Evolutionary conservation across 129 eudicot species (phyloP).

Genomic region (Chrysanthemum lavandulifolium): DNA sequence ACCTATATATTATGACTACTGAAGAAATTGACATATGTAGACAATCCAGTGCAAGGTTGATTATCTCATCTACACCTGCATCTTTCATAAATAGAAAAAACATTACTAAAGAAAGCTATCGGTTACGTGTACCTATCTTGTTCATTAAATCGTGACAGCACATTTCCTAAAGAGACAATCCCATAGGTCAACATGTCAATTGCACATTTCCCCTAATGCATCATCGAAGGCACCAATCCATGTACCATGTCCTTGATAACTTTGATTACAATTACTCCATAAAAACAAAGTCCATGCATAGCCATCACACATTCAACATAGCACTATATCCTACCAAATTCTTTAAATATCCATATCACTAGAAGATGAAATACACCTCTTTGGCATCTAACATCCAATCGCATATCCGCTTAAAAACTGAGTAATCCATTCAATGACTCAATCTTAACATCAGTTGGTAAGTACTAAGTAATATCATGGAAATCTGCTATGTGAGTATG

Average conservation of each 20-base stretch:
- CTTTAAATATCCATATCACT: neutral
- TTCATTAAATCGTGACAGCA: neutral
- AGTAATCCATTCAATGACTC: constrained; percentile 15
- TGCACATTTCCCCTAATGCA: constrained; percentile 12
- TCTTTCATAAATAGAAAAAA: constrained; percentile 4
- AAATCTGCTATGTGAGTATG: neutral
- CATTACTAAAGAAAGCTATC: constrained; percentile 5
- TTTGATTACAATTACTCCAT: neutral
- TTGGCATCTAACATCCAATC: neutral
- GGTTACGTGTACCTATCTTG: neutral
- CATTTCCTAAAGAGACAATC: constrained; percentile 5
- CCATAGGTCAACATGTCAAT: neutral
- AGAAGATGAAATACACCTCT: neutral
- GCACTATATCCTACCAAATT: constrained; percentile 25
- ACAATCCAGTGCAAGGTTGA: constrained; percentile 1
- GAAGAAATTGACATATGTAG: neutral
- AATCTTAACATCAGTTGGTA: constrained; percentile 7
- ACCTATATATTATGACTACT: neutral
- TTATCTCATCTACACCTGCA: constrained; percentile 1
- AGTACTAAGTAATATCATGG: neutral
- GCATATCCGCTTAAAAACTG: neutral
- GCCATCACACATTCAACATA: neutral
- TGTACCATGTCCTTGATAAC: neutral
- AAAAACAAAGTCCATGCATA: constrained; percentile 1
- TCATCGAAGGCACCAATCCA: constrained; percentile 10